Evolutionary conservation across 2,329 filamentous ascomycete genomes (phyloP), one percentile per base, ranked within the genome.

Genomic region (Teratosphaeria pseudoeucalypti): DNA sequence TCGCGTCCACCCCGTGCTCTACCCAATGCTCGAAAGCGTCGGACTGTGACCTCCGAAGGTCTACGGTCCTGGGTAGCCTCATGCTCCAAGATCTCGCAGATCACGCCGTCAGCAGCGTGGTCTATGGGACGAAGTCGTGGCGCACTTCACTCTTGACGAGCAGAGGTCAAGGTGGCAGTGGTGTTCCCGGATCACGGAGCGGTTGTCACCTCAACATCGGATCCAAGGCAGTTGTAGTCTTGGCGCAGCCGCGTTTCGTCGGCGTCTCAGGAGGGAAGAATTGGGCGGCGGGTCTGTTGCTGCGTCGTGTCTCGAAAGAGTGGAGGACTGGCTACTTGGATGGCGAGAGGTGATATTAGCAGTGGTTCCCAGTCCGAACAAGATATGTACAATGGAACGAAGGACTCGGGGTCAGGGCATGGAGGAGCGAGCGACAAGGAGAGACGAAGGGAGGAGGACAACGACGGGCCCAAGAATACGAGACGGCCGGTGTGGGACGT

Each of bases 21-120:
- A 64, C 63, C n/a, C 60, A 58, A 55, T 61, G 58, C 60, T 63
- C 61, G 34, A 66, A 27, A 26, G 61, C 56, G 23, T 63, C 62
- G 56, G 58, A 55, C 34, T 61, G 62, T 7, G 59, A 32, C 29
- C 57, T n/a, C 29, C 53, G 59, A 16, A 58, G 57, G 19, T 47
- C 39, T 56, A 56, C 53, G 37, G 54, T 54, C 43, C 12, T 54
- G 47, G 62, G 56, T 57, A 65, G 62, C 55, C 61, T 64, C 63
- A 65, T 65, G 19, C 37, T 62, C 59, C 23, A 23, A 23, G 23
- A 23, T 23, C 52, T 14, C 12, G 47, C 16, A 54, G 52, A 7
- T 59, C 37, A 63, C 57, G 52, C 52, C 47, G 26, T 56, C 11
- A 11, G 16, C 19, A 53, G 19, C 11, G 29, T 32, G 34, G 57